Base-by-base conservation (phyloP, 176 grass and related monocot species). In the Oryza longistaminata region DNA sequence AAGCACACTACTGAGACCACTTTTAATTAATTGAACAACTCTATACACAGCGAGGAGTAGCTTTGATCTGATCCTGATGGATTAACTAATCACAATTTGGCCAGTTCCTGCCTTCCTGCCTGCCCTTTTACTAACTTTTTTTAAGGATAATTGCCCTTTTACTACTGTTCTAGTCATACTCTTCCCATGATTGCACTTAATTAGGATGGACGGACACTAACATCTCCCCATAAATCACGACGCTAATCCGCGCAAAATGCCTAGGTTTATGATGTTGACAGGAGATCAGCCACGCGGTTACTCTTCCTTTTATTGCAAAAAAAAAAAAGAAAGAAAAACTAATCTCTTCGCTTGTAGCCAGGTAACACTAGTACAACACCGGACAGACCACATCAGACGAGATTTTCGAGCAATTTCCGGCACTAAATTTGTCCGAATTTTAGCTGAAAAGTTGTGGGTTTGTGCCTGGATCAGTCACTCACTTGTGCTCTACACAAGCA, bases 51-150 rank as follows among this genome's bases (percentile, higher is more conserved):
- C 53, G 19, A 46, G 2, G 14, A 40, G 39, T 68, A 60, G 7
- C 76, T 55, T 62, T 85, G 60, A 67, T 75, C 62, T 89, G 87
- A 84, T 68, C 17, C 35, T 62, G 76, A 85, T 62, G 46, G n/a
- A 61, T 34, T 16, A 80, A 60, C 81, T 48, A 88, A 62, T 61
- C 79, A 29, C 75, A 74, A 74, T 74, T 74, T 74, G 69, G 55
- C 7, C 22, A 17, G 22, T 33, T 66, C 9, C 26, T 35, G 34
- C 34, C 43, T 66, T 45, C 7, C 15, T 34, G 6, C 55, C 58
- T 24, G 21, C n/a, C 21, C 58, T 62, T 62, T 62, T 24, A 24
- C 58, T 19, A n/a, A 58, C 53, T n/a, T 58, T 58, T 58, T 58
- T 58, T n/a, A 17, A 16, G 13, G 19, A 58, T 58, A 58, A 8